Conservation (phyloP, 768 basidiomycete species). For the Termitomyces sp. region DNA sequence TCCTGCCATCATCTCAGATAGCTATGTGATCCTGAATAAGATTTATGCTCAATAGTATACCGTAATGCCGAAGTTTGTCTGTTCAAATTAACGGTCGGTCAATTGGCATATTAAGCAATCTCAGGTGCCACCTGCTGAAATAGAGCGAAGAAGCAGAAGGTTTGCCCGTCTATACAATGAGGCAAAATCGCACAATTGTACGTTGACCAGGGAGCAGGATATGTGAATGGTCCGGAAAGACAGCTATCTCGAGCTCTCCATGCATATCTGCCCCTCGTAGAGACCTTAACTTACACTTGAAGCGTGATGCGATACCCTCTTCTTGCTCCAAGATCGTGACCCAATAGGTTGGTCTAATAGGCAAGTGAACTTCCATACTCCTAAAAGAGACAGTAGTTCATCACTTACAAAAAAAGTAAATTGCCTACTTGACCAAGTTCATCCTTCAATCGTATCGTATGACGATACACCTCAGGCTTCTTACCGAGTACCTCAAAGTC, state of each 20-base stretch:
- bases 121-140: background rate
- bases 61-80: background rate
- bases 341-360: slow-evolving; percentile 22
- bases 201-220: slow-evolving; percentile 46
- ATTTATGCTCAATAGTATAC: too few species aligned
- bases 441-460: slow-evolving; percentile 24
- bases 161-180: slow-evolving; percentile 32
- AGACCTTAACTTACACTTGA: slow-evolving; percentile 19
- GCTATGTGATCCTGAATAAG: too few species aligned
- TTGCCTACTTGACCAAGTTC: slow-evolving; percentile 28
- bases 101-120: background rate
- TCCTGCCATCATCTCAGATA: too few species aligned
- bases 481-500: slow-evolving; percentile 32
- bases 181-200: slow-evolving; percentile 45
- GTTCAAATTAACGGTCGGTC: background rate
- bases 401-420: slow-evolving; percentile 28
- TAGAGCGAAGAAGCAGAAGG: background rate
- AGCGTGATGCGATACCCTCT: slow-evolving; percentile 27
- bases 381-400: background rate
- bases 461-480: slow-evolving; percentile 21
- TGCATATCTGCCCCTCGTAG: slow-evolving; percentile 29
- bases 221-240: slow-evolving; percentile 51
- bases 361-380: background rate
- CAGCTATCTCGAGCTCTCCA: slow-evolving; percentile 51
- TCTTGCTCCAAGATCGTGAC: slow-evolving; percentile 25